Evolutionary conservation across 75 land plant species (phyloP), one percentile per base, ranked within the genome.

Genomic region (Cupressus sempervirens): DNA sequence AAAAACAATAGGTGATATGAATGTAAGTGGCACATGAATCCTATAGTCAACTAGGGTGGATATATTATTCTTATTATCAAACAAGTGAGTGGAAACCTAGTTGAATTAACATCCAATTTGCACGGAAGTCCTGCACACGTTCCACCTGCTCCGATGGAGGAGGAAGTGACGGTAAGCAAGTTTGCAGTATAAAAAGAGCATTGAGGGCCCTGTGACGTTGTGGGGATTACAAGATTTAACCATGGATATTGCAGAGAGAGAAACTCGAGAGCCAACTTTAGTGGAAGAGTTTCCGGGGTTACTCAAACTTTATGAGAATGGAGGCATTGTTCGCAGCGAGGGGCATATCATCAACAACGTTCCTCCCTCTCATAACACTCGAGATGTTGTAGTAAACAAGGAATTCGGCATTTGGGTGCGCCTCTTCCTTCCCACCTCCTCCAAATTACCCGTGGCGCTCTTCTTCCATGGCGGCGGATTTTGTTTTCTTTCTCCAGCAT

Each of bases 391-490:
- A 1, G 20, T 76, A 6, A 2, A 40, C 3, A 1, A 23, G 0
- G 40, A 7, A 34, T 5, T 12, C 7, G 80, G 45, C n/a, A 4
- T 76, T 5, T 76, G 80, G 80, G 80, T 41, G 48, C 43, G 48
- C 2, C 26, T 76, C 7, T 76, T 38, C 45, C 80, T 76, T 36
- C 79, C n/a, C 2, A 11, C 79, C 30, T 40, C 80, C 18, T 1
- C 45, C 43, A 46, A 26, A n/a, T 82, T 92, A n/a, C 94, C 94
- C 0, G 86, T 94, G 15, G 7, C 90, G 30, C 76, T 94, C 30
- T 93, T 88, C 83, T 94, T 90, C 83, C 95, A 94, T 83, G 95
- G 95, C 41, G 95, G 95, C 10, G 95, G 90, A 38, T 92, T 94
- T 56, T 92, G 88, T 80, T 75, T 88, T 18, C 76, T 86, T 54